Evolutionary conservation across 805 yeast species (phyloP), one percentile per base, ranked within the genome.

Genomic region (Candida caryicola): DNA sequence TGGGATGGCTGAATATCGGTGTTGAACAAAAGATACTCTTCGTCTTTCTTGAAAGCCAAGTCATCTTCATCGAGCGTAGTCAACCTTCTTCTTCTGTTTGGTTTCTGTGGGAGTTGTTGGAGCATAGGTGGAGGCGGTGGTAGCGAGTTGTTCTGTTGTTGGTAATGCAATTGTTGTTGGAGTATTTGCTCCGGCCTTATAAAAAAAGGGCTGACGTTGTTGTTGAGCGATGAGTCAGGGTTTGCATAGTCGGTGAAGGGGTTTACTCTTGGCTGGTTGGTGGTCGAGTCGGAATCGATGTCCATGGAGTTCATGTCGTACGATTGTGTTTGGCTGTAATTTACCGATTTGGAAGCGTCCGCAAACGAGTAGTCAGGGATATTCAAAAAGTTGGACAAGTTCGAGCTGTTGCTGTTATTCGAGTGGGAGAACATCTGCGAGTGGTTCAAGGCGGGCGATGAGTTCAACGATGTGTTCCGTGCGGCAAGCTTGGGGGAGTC

Each of bases 1-100:
- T 62, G 62, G 23, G 69, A 63, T 17, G 74, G 74, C 47, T 64
- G 66, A 18, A 66, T 61, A 49, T 67, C 64, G 7, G 74, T 63
- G 46, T 68, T 65, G 52, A 55, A 65, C 47, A 66, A 57, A 37
- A 58, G 56, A 44, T 53, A 61, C 39, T 66, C 70, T 18, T 66
- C 70, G 30, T 63, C 66, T 37, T 60, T 57, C 34, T 45, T 46
- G 40, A 47, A 43, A 21, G 34, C 37, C n/a, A 31, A 17, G 14
- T 40, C 35, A 17, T 51, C 48, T 4, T 60, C 57, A 15, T 53
- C 62, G 15, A 65, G 45, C 2, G 69, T 60, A 25, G 66, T 65
- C 27, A 66, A 59, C 29, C 60, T 50, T 41, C 66, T 55, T 33
- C 64, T 56, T 41, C 67, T 49, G 33, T 27, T 34, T 8, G 47